Conservation (phyloP, 2,329 filamentous ascomycete species). For the Westerdykella aurantiaca region DNA sequence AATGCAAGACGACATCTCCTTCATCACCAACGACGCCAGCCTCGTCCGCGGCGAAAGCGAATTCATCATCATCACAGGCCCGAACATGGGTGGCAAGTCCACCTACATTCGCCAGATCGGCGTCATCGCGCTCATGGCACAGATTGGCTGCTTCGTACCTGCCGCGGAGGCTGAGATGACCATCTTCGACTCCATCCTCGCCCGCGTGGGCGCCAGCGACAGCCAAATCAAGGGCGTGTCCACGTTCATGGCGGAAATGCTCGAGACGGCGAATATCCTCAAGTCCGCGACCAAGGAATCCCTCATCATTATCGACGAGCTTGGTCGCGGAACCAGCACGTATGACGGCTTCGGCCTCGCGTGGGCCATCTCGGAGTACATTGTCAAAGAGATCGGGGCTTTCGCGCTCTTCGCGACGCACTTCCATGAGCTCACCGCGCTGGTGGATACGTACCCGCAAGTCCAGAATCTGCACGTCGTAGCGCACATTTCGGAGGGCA, state of each 20-base stretch:
- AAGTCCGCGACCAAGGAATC: slow-evolving; percentile 94
- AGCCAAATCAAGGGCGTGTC: slow-evolving; percentile 96
- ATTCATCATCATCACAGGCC: slow-evolving; percentile 93
- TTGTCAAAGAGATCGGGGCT: slow-evolving; percentile 88
- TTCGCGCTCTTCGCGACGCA: slow-evolving; percentile 96
- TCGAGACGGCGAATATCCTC: slow-evolving; percentile 96
- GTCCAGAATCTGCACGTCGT: slow-evolving; percentile 94
- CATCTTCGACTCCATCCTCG: slow-evolving; percentile 94
- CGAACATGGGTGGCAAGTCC: slow-evolving; percentile 98
- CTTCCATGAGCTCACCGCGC: slow-evolving; percentile 92
- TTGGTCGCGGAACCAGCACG: slow-evolving; percentile 92
- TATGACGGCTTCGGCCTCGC: slow-evolving; percentile 99
- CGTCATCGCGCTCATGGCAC: slow-evolving; percentile 94
- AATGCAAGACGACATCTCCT: slow-evolving; percentile 96
- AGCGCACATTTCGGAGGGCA: slow-evolving; percentile 68
- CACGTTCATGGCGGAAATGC: slow-evolving; percentile 99
- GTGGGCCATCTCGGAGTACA: slow-evolving; percentile 98
- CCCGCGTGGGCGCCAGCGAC: slow-evolving; percentile 90
- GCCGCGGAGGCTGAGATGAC: slow-evolving; percentile 85
- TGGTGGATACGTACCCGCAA: slow-evolving; percentile 79
- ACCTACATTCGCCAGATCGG: slow-evolving; percentile 98
- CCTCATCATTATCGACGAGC: slow-evolving; percentile 96
- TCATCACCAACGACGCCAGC: slow-evolving; percentile 95
- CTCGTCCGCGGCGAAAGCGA: slow-evolving; percentile 73
- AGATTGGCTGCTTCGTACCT: slow-evolving; percentile 93